These are phyloP conservation scores for Oidiodendron maius DNA, from an alignment of 495 filamentous ascomycete genomes.

Conservation along the genomic window DNA sequence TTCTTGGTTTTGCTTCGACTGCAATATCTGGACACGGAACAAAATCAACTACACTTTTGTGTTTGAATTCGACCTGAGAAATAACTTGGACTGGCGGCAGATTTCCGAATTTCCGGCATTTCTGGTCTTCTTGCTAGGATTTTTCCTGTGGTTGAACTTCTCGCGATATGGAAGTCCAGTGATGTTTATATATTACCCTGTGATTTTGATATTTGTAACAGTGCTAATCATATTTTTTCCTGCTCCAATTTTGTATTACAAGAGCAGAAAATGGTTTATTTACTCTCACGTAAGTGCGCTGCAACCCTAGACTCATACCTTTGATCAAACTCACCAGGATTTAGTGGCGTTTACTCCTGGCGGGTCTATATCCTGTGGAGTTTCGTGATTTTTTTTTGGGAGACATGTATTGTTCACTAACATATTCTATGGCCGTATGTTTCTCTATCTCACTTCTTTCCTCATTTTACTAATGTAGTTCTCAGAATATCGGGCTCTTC, in stretches of 20 bases:
- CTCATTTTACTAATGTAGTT: background rate
- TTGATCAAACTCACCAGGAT: too few relatives aligned
- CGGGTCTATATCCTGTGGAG: slow-evolving; percentile 87
- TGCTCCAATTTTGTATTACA: slow-evolving; percentile 64
- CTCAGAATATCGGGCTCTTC: slow-evolving; percentile 81
- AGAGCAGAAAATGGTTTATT: slow-evolving; percentile 73
- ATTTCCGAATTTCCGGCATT: slow-evolving; percentile 77
- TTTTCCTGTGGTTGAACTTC: slow-evolving; percentile 87
- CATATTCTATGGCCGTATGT: slow-evolving; percentile 82
- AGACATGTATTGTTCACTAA: slow-evolving; percentile 94
- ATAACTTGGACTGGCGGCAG: slow-evolving; percentile 84
- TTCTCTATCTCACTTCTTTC: background rate
- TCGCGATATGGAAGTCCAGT: slow-evolving; percentile 51
- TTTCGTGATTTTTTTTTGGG: slow-evolving; percentile 97
- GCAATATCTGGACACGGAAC: slow-evolving; percentile 69
- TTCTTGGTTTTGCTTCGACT: slow-evolving; percentile 70
- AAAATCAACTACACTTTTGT: slow-evolving; percentile 96
- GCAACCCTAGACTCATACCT: too few relatives aligned
- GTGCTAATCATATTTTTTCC: slow-evolving; percentile 69
- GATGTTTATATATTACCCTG: slow-evolving; percentile 83
- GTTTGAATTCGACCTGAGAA: slow-evolving; percentile 87
- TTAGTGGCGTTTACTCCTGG: slow-evolving; percentile 76
- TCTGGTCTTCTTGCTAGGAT: slow-evolving; percentile 70
- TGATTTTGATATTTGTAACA: slow-evolving; percentile 68
- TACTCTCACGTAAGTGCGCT: slow-evolving; percentile 73